Evolutionary conservation across 345 rosid species (phyloP), one percentile per base, ranked within the genome.

Genomic region (Viola odorata): DNA sequence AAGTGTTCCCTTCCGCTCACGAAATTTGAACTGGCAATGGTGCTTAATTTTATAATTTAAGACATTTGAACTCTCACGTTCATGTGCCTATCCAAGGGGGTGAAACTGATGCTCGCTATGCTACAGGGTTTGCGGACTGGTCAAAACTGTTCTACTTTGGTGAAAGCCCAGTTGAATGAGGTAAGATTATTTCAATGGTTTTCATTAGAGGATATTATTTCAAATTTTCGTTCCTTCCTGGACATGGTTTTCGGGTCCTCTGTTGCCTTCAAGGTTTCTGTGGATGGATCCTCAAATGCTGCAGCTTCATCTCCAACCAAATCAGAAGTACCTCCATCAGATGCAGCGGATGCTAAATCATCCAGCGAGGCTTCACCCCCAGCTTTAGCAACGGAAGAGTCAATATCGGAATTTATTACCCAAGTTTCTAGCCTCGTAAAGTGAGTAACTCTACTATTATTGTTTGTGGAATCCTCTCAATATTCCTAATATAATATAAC

Each of bases 401-500:
- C 92, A 14, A 78, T 90, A 60, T 81, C 91, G 41, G 87, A 84
- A 79, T 87, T 90, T 68, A 79, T 87, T 65, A 50, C 78, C 16
- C 91, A 85, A 85, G 97, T 87, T 53, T 67, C 95, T 54, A 80
- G 81, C 74, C 91, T 90, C 57, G 90, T 90, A 73, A 87, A 87
- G 95, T 90, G 70, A 77, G 85, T 61, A 23, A 7, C 49, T 45
- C 65, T 60, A 57, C 48, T 41, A 50, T 63, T 39, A 60, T 4
- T 5, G 10, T 62, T 57, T 48, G 65, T 58, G 41, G 5, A 32
- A 10, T 52, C 16, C 39, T 58, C 51, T 61, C 41, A 44, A 12
- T 32, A 23, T 48, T 8, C 37, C 32, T 49, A 15, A 23, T 32
- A 44, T 32, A 9, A 23, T 39, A 45, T 40, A 49, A 58, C 15